Percentiles rank a stretch among this genome's conserved stretches.
Evolutionary conservation across 2,329 filamentous ascomycete species (phyloP).

Genomic region (Sphaerulina musiva): DNA sequence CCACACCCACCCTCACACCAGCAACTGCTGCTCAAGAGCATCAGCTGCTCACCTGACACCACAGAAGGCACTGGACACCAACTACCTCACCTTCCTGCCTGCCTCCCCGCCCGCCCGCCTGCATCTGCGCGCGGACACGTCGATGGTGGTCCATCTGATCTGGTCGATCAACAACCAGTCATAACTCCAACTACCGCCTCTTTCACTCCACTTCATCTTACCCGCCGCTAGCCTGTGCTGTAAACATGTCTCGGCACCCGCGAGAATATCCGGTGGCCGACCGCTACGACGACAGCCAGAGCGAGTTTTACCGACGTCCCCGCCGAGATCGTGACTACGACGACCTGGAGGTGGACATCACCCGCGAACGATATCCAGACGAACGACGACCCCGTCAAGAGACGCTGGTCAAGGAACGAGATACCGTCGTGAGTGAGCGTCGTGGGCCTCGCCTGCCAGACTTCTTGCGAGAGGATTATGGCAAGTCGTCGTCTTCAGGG

Average conservation of each 20-base stretch:
- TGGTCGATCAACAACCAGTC: background rate
- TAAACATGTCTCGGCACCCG: conserved; percentile 28
- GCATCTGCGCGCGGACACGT: background rate
- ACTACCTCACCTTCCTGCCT: background rate
- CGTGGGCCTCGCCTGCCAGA: conserved; percentile 42
- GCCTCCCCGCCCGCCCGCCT: background rate
- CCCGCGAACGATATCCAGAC: conserved; percentile 26
- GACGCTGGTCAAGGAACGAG: conserved; percentile 29
- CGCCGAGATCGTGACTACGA: conserved; percentile 43
- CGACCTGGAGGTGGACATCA: conserved; percentile 46
- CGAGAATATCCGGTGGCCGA: conserved; percentile 32
- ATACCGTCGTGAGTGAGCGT: conserved; percentile 30
- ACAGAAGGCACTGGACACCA: conserved; percentile 1
- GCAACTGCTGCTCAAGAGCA: background rate
- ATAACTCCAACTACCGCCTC: conserved; percentile 4
- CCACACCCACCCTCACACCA: background rate
- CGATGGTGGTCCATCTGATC: background rate
- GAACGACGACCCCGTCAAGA: conserved; percentile 21
- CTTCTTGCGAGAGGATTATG: conserved; percentile 48
- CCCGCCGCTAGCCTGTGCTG: conserved; percentile 1
- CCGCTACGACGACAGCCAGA: conserved; percentile 45
- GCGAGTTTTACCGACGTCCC: conserved; percentile 34
- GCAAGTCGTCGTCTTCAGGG: conserved; percentile 37
- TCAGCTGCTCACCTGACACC: conserved; percentile 9
- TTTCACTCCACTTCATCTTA: conserved; percentile 4